Evolutionary conservation across 176 grass and related monocot genomes (phyloP).

Genomic region (Hordeum vulgare): MorexV3_pseudomolecules_assembly NC_058520.1:375503730-375504229

Average conservation of each 20-base stretch:
- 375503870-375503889: constrained; percentile 76
- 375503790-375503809: constrained; percentile 62
- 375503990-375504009: not conserved
- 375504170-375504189: not conserved
- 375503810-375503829: constrained; percentile 64
- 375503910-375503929: constrained; percentile 87
- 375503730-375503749: not conserved
- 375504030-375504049: not conserved
- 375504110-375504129: not conserved
- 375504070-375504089: not conserved
- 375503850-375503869: constrained; percentile 91
- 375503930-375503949: constrained; percentile 57
- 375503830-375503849: constrained; percentile 94
- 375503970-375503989: constrained; percentile 14
- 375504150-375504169: not conserved
- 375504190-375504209: not conserved
- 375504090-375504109: not conserved
- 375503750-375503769: constrained; percentile 20
- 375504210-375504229: not conserved
- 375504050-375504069: not conserved
- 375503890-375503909: constrained; percentile 75
- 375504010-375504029: constrained; percentile 5
- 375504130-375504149: not conserved
- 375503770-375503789: constrained; percentile 85
- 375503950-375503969: constrained; percentile 82